These are phyloP conservation scores for Coniferiporia sulphurascens DNA, from an alignment of 1,284 basidiomycete species.

Conservation along the genomic window DNA sequence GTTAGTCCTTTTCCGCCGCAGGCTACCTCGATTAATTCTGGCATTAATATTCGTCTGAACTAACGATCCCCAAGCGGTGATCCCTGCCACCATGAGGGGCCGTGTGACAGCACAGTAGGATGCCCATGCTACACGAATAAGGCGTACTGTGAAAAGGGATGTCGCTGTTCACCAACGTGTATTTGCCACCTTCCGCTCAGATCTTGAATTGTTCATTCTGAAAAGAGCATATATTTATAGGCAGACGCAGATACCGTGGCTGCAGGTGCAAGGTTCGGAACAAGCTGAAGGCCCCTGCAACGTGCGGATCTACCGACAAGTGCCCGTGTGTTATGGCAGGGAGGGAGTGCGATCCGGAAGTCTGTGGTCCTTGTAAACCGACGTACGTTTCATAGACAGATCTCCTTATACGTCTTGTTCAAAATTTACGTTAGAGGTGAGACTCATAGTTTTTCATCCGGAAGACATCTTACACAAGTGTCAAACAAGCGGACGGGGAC, in stretches of 20 bases:
- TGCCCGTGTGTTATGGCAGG: constrained; percentile 40
- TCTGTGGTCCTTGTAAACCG: constrained; percentile 29
- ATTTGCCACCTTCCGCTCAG: constrained; percentile 9
- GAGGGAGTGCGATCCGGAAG: constrained; percentile 41
- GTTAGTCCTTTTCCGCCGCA: not conserved
- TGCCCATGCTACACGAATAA: constrained; percentile 34
- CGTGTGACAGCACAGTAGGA: constrained; percentile 27
- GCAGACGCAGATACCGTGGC: constrained; percentile 35
- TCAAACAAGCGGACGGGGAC: constrained; percentile 19
- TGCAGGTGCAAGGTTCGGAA: constrained; percentile 34
- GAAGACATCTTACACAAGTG: not conserved
- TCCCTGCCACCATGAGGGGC: constrained; percentile 38
- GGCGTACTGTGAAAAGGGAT: constrained; percentile 36
- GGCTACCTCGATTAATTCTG: not conserved
- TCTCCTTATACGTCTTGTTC: not conserved
- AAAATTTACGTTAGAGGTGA: constrained; percentile 6
- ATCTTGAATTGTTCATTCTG: not conserved
- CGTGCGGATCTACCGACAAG: constrained; percentile 21
- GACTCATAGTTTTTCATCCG: not conserved
- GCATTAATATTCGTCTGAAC: not conserved
- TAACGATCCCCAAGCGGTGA: not conserved
- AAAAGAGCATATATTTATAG: constrained; percentile 20
- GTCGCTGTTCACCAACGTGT: constrained; percentile 36
- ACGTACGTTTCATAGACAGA: constrained; percentile 26
- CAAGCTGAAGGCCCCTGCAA: constrained; percentile 2